Evolutionary conservation across 768 basidiomycete species (phyloP), one percentile per base, ranked within the genome.

Genomic region (Lactarius sp.): DNA sequence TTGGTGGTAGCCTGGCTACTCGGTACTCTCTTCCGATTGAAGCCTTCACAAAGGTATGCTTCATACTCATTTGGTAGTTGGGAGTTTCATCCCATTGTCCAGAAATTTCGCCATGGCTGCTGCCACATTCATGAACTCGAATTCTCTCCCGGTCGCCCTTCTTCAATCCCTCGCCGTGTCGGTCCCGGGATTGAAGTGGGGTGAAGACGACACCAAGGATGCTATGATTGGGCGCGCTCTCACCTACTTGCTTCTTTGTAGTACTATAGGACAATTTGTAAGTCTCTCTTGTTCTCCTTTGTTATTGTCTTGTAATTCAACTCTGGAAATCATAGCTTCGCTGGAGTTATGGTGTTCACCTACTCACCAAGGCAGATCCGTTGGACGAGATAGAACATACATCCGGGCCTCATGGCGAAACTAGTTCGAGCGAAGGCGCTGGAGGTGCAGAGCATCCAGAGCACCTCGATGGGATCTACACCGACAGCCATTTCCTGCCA

Each of bases 241-340:
- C 60, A 90, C 89, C 0, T 95, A 96, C 71, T 82, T 96, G 51
- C 92, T 97, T 7, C 79, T 98, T 22, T 95, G 95, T 73, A 94
- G 91, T 62, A 97, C 95, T 0, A 80, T 98, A 37, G 97, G 97
- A 50, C 96, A 96, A 94, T 85, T 98, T 70, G 91, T 94, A 70
- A 69, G 88, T 34, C 36, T 20, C 36, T 20, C 58, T 39, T 20
- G 49, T 53, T 52, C 44, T 46, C 14, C 39, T 39, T 56, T 33
- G 27, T 31, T n/a, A 39, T 12, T 18, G 6, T 42, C 20, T 61
- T 20, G 16, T 2, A 3, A 14, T 31, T 33, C 16, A 42, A 52
- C 36, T 47, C 27, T 31, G 18, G 12, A 16, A 10, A 37, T 20
- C 12, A 22, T 47, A 92, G 92, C 75, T 97, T 36, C 88, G 95